Conservation (phyloP, 176 grass and related monocot species). For the Paspalum vaginatum region DNA sequence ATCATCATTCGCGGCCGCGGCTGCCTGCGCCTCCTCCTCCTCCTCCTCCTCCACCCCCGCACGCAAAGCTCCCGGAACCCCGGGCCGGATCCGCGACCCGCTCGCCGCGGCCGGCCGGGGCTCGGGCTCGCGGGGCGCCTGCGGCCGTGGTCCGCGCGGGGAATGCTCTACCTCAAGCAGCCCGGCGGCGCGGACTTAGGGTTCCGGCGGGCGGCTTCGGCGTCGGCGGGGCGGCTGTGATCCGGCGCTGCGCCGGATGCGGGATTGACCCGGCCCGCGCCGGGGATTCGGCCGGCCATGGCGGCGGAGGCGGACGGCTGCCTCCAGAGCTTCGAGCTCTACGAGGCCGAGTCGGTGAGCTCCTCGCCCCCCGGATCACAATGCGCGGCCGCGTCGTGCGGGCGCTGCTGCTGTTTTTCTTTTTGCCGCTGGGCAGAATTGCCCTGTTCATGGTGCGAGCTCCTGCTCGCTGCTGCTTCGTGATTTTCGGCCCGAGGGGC, state of each 20-base stretch:
- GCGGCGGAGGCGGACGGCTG: slow-evolving; percentile 19
- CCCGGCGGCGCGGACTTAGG: slow-evolving; percentile 51
- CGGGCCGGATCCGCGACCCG: background rate
- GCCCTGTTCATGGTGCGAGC: background rate
- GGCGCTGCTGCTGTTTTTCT: background rate
- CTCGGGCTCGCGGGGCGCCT: slow-evolving; percentile 32
- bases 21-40: background rate
- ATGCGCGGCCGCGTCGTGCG: slow-evolving; percentile 26
- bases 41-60: too few relatives aligned
- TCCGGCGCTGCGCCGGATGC: slow-evolving; percentile 41
- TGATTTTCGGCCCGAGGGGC: slow-evolving; percentile 7
- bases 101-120: background rate
- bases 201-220: slow-evolving; percentile 38
- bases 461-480: slow-evolving; percentile 2
- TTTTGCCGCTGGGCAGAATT: background rate
- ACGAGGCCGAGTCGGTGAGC: slow-evolving; percentile 61
- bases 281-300: slow-evolving; percentile 48
- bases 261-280: slow-evolving; percentile 32
- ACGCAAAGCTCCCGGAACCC: slow-evolving; percentile 31
- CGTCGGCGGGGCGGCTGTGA: slow-evolving; percentile 40
- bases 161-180: slow-evolving; percentile 72
- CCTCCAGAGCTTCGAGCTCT: slow-evolving; percentile 59
- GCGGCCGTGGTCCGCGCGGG: slow-evolving; percentile 45
- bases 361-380: slow-evolving; percentile 39
- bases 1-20: slow-evolving; percentile 32